Conservation (phyloP, 257 asterid genomes). For the Solanum ossicruentum region DNA sequence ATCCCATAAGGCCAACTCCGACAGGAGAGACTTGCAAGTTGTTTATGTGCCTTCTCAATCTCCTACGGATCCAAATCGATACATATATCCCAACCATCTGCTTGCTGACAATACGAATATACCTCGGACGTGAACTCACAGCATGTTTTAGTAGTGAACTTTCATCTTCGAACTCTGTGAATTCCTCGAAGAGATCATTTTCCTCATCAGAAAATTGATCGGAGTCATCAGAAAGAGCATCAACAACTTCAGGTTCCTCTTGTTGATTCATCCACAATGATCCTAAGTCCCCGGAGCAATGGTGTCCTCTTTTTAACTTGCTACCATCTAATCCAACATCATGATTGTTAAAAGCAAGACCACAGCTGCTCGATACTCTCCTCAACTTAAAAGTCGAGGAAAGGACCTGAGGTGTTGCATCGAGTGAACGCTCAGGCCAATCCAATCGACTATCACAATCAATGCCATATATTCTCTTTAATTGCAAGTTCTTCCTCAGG, state of each 20-base stretch:
- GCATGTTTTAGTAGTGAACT: slow-evolving; percentile 41
- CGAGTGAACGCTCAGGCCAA: slow-evolving; percentile 49
- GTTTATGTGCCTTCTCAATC: slow-evolving; percentile 12
- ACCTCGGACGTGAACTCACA: slow-evolving; percentile 38
- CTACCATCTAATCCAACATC: slow-evolving; percentile 10
- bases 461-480: slow-evolving; percentile 5
- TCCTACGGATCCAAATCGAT: slow-evolving; percentile 13
- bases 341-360: slow-evolving; percentile 1
- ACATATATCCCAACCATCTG: slow-evolving; percentile 19
- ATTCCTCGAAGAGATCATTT: slow-evolving; percentile 29
- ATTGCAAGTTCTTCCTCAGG: slow-evolving; percentile 49
- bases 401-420: slow-evolving; percentile 39
- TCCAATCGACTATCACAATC: slow-evolving; percentile 28
- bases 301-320: slow-evolving; percentile 44
- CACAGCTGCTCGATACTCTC: slow-evolving; percentile 58
- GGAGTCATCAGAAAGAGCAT: slow-evolving; percentile 36
- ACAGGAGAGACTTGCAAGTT: slow-evolving; percentile 60
- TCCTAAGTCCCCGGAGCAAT: slow-evolving; percentile 48
- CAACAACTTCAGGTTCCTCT: slow-evolving; percentile 30
- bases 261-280: slow-evolving; percentile 28
- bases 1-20: slow-evolving; percentile 98
- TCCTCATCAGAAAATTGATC: slow-evolving; percentile 22
- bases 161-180: slow-evolving; percentile 53
- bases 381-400: slow-evolving; percentile 40
- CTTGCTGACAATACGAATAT: slow-evolving; percentile 14